Conservation (phyloP, 345 rosid genomes). For the Lepidium aucheri region DNA sequence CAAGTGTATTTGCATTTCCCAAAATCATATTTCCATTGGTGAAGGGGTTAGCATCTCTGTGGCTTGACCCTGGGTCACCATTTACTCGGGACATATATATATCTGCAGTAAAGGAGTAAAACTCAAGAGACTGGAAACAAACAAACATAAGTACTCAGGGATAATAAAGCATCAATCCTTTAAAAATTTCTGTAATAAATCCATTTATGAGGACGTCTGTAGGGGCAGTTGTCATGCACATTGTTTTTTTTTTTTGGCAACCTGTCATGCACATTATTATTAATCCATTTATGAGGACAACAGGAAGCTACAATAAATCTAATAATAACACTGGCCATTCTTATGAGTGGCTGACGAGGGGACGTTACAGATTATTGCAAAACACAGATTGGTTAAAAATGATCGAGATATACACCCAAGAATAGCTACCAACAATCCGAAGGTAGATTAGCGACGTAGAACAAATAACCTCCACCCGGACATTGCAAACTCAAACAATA, state of each 20-base stretch:
- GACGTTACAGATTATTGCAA: not conserved
- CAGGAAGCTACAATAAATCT: not conserved
- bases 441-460: not conserved
- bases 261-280: slow-evolving; percentile 1
- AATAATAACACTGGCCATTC: not conserved
- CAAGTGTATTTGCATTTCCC: slow-evolving; percentile 41
- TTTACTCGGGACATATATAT: slow-evolving; percentile 42
- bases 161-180: not conserved
- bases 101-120: slow-evolving; percentile 40
- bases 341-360: not conserved
- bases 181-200: too few species aligned
- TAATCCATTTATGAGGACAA: not conserved
- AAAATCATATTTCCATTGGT: slow-evolving; percentile 45
- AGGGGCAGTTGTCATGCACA: slow-evolving; percentile 4
- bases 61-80: slow-evolving; percentile 49
- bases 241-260: too few species aligned
- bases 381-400: slow-evolving; percentile 4
- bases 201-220: not conserved
- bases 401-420: not conserved
- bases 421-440: not conserved
- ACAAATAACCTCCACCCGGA: not conserved
- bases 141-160: not conserved
- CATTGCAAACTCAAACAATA: not conserved
- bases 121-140: slow-evolving; percentile 9
- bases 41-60: slow-evolving; percentile 49